Percentiles rank a stretch among this genome's conserved stretches.
phyloP scores from a whole-genome alignment of 225 moss, liverwort and hornwort genomes.

The Sphagnum contortum region DNA sequence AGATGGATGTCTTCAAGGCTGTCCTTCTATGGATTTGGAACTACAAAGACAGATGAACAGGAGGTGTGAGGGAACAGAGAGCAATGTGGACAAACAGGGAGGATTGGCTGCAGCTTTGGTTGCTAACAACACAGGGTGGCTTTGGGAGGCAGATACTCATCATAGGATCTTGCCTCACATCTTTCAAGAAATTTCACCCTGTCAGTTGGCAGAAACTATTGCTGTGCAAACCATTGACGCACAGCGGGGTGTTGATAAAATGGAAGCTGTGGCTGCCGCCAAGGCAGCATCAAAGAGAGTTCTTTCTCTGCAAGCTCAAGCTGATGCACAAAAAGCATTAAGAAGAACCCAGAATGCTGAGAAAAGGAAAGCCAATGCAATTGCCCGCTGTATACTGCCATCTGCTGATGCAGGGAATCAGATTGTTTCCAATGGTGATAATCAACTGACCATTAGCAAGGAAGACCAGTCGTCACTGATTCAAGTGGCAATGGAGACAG shows the following conservation, averaged over 20 bases:
- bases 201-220: slow-evolving; percentile 27
- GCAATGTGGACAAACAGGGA: neutral
- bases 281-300: slow-evolving; percentile 31
- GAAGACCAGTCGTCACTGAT: neutral
- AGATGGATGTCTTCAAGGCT: slow-evolving; percentile 46
- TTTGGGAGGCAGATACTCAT: slow-evolving; percentile 39
- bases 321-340: slow-evolving; percentile 43
- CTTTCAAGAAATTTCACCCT: slow-evolving; percentile 12
- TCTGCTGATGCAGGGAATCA: neutral
- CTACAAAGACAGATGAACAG: slow-evolving; percentile 23
- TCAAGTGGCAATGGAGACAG: neutral
- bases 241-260: slow-evolving; percentile 18
- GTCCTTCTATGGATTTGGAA: neutral
- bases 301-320: slow-evolving; percentile 26
- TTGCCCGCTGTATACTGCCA: neutral
- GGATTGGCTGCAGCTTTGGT: slow-evolving; percentile 1
- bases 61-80: slow-evolving; percentile 4
- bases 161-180: slow-evolving; percentile 39
- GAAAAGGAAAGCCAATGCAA: slow-evolving; percentile 24
- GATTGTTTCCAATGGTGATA: neutral
- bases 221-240: slow-evolving; percentile 36
- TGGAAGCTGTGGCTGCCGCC: slow-evolving; percentile 25
- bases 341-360: slow-evolving; percentile 47
- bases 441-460: neutral
- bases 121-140: slow-evolving; percentile 18